Conservation (phyloP, 768 basidiomycete genomes). For the Leccinum aurantiacum region DNA sequence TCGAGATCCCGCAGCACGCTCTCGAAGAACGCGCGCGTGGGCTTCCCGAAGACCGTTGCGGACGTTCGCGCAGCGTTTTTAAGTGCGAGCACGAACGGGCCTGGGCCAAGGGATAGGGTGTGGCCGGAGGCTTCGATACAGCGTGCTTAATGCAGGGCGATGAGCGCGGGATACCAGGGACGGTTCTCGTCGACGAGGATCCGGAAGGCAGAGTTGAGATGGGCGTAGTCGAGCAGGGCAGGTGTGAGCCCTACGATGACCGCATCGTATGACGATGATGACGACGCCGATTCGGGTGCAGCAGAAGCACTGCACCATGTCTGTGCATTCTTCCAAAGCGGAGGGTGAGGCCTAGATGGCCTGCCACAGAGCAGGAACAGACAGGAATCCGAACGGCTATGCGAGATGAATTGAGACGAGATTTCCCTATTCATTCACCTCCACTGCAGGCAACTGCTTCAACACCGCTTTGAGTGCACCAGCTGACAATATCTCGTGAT, state of each 20-base stretch:
- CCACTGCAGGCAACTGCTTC: slow-evolving; percentile 13
- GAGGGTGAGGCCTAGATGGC: slow-evolving; percentile 45
- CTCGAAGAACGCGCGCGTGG: slow-evolving; percentile 57
- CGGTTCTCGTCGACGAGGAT: slow-evolving; percentile 49
- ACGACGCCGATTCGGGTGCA: background rate
- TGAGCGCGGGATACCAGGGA: slow-evolving; percentile 33
- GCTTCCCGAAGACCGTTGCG: slow-evolving; percentile 65
- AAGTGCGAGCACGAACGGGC: slow-evolving; percentile 66
- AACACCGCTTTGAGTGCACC: too few relatives aligned
- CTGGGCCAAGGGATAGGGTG: slow-evolving; percentile 62
- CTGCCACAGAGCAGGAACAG: background rate
- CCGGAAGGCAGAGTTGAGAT: slow-evolving; percentile 66
- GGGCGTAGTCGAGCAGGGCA: slow-evolving; percentile 46
- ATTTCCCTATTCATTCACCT: too few relatives aligned
- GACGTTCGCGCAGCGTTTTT: slow-evolving; percentile 50
- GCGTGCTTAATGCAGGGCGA: slow-evolving; percentile 60
- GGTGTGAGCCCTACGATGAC: slow-evolving; percentile 72
- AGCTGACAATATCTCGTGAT: too few relatives aligned
- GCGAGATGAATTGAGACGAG: background rate
- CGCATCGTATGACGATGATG: slow-evolving; percentile 41
- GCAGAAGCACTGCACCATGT: background rate
- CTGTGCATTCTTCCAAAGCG: slow-evolving; percentile 43
- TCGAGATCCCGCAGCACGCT: slow-evolving; percentile 49
- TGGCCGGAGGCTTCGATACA: slow-evolving; percentile 51
- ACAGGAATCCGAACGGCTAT: background rate